A percentile compares a stretch with the other conserved stretches of the same genome.
These are phyloP conservation scores for Penicillium atrosanguineum DNA, from an alignment of 495 filamentous ascomycete genomes.

Conservation along the genomic window DNA sequence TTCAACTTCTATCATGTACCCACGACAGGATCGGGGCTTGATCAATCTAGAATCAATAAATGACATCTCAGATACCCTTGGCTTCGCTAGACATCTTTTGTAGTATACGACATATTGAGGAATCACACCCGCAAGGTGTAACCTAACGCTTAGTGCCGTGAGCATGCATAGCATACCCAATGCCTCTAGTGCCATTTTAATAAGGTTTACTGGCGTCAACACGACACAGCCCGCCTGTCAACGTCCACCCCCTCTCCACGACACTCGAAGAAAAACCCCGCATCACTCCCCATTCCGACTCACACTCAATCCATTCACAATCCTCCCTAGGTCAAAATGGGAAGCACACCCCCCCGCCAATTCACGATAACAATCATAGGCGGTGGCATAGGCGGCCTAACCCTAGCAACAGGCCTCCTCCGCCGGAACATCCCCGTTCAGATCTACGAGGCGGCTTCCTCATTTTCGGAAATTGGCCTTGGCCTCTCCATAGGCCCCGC, in stretches of 20 bases:
- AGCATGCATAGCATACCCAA: no score
- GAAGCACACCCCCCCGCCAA: not conserved
- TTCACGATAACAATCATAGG: conserved; percentile 57
- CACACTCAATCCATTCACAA: not conserved
- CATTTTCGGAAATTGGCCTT: conserved; percentile 56
- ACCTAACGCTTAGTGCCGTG: no score
- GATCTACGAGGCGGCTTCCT: conserved; percentile 54
- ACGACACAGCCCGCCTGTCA: no score
- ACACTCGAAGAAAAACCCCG: not conserved
- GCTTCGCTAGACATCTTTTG: not conserved
- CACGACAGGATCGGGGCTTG: not conserved
- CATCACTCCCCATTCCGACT: not conserved
- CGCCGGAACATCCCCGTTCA: conserved; percentile 46
- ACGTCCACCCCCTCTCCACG: no score
- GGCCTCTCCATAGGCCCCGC: conserved; percentile 60
- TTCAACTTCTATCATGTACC: not conserved
- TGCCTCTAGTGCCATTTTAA: no score
- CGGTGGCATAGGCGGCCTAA: conserved; percentile 58
- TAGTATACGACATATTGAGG: not conserved
- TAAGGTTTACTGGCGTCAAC: no score
- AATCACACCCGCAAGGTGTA: no score
- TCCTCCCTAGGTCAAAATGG: not conserved
- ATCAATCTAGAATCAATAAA: not conserved
- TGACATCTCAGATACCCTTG: not conserved
- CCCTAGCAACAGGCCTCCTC: conserved; percentile 53